Evolutionary conservation across 1,284 basidiomycete species (phyloP), one percentile per base, ranked within the genome.

Genomic region (Waitea zeae): DNA sequence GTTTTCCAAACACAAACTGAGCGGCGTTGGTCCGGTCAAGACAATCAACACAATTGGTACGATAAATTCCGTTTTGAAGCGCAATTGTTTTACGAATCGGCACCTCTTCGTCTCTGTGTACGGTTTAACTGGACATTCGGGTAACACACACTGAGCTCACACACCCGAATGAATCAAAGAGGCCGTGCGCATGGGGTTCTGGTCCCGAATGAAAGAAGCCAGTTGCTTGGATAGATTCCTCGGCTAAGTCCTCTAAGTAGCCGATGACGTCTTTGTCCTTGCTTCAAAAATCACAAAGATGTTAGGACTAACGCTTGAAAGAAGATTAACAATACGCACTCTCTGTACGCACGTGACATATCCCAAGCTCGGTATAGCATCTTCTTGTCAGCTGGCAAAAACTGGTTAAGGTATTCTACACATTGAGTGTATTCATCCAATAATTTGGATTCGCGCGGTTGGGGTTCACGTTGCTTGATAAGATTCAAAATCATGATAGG

Each of bases 1-100:
- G 79, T 52, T 97, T 97, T 3, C 90, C 95, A 41, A 98, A 93
- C 0, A 96, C 89, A 49, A 97, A 97, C 49, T 98, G 93, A 1
- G 90, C 90, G 1, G 92, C 90, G 46, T 99, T 99, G 3, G 95
- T 99, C 3, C 90, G 74, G 51, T 98, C 95, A 5, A 99, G 64
- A 48, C 95, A 99, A 50, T 99, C 95, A 1, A 98, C 88, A 44
- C 86, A 95, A 47, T 95, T 95, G 0, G 76, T 87, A 5, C 89
- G 69, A 44, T 83, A 84, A 24, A 97, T 70, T 3, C 93, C 93
- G 35, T 83, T 86, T 54, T 99, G 95, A 11, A 98, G 56, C 1
- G 76, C 67, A 41, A 95, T 86, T 1, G 60, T 63, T 32, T 59
- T 60, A n/a, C n/a, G n/a, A n/a, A n/a, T n/a, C n/a, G n/a, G n/a